These are phyloP conservation scores for Ilyonectria destructans DNA, from an alignment of 2,329 filamentous ascomycete genomes.

Conservation along the genomic window DNA sequence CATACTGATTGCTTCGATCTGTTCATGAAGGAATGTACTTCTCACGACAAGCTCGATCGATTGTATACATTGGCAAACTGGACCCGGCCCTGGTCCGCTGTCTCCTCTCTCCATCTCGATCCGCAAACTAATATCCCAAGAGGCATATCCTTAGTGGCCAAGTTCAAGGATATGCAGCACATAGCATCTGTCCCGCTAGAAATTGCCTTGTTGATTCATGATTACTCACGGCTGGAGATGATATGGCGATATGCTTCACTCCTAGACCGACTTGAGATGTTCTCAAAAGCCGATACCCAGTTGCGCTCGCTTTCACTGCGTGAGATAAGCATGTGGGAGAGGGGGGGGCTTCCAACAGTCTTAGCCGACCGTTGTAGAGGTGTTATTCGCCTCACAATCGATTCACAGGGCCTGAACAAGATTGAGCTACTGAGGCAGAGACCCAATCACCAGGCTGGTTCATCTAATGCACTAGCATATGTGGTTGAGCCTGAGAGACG, in stretches of 20 bases:
- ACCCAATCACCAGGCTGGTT: not conserved
- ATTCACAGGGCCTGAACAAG: slow-evolving; percentile 15
- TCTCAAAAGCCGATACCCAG: not conserved
- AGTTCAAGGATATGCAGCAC: not conserved
- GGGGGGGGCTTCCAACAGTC: not conserved
- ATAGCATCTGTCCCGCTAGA: not conserved
- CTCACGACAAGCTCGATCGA: not conserved
- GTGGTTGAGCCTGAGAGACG: slow-evolving; percentile 8
- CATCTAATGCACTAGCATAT: slow-evolving; percentile 7
- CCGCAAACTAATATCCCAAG: not conserved
- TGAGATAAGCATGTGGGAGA: not conserved
- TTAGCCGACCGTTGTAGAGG: not conserved
- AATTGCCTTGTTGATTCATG: not conserved
- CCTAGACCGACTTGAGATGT: not conserved
- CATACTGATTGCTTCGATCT: not conserved
- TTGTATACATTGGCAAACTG: not conserved
- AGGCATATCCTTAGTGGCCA: not conserved
- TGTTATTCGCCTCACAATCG: slow-evolving; percentile 12
- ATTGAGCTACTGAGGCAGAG: slow-evolving; percentile 13
- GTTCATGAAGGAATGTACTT: not conserved
- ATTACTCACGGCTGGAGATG: not conserved
- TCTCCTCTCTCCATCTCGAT: not conserved
- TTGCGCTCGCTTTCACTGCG: not conserved
- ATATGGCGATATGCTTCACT: not conserved
- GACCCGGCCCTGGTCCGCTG: not conserved